Base-by-base conservation (phyloP, 73 alveolate species). In the Paramecium sonneborni region DNA sequence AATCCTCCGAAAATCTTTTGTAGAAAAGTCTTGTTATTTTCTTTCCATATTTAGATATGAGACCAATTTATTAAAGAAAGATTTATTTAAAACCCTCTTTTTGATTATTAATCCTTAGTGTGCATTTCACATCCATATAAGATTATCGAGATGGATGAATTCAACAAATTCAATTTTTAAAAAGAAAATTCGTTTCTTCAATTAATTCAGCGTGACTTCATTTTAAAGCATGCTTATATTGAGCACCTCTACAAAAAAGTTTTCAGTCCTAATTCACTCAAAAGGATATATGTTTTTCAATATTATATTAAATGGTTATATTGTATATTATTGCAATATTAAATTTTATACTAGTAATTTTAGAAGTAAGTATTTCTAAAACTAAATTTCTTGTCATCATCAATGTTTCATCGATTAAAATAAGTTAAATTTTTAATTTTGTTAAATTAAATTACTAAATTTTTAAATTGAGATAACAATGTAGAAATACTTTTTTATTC, bases 71-170 rank as follows among this genome's bases (percentile, higher is more conserved):
- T 56, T 82, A 41, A 76, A 95, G 55, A 10, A 97, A 93, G 58
- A 90, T 93, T 43, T 85, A 92, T 97, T 98, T 69, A 97, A 90
- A 93, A 93, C 99, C 92, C 15, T 95, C 92, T 92, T 97, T 98
- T 62, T 95, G 85, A 12, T 96, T 96, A 96, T 93, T 97, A 32
- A 86, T 91, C 5, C 97, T 93, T 52, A 97, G 93, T 44, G 96
- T 97, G 62, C 98, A n/a, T 95, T 92, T 97, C 99, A 96, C 96
- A 98, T 92, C 99, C 95, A 26, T 98, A 98, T 48, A 97, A 92
- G 93, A 96, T 97, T 88, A 98, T 92, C n/a, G n/a, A n/a, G n/a
- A n/a, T n/a, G n/a, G n/a, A n/a, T n/a, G n/a, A n/a, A 41, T 92
- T 93, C 99, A 99, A 97, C 28, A 97, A 85, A 74, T 99, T 93